phyloP scores from a whole-genome alignment of 2,329 filamentous ascomycete species.

The Hirsutella rhossiliensis region DNA sequence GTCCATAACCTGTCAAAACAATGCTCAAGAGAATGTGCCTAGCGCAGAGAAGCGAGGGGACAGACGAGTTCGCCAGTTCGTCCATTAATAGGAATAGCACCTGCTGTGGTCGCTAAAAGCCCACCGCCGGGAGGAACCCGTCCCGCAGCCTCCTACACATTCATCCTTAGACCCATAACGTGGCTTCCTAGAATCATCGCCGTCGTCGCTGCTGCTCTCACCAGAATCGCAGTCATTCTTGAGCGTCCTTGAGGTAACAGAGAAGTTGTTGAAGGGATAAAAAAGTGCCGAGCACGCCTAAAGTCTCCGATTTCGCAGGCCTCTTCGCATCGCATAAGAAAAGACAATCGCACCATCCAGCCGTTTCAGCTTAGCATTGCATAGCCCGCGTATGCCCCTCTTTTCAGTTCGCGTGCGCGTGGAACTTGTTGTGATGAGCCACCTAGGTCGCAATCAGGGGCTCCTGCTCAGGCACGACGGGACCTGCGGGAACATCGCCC shows the following conservation, averaged over 20 bases:
- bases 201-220: too few relatives aligned
- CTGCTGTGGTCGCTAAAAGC: not conserved
- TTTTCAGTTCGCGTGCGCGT: constrained; percentile 14
- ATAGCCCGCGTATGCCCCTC: constrained; percentile 4
- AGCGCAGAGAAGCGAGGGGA: not conserved
- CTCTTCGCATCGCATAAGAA: too few relatives aligned
- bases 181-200: too few relatives aligned
- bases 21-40: not conserved
- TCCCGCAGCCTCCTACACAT: too few relatives aligned
- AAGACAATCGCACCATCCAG: too few relatives aligned
- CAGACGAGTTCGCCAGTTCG: not conserved
- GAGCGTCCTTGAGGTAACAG: too few relatives aligned
- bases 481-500: constrained; percentile 13
- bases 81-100: constrained; percentile 4
- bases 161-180: too few relatives aligned
- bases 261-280: too few relatives aligned
- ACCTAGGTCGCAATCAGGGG: constrained; percentile 17
- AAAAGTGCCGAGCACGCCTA: too few relatives aligned
- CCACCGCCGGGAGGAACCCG: not conserved
- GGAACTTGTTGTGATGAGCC: constrained; percentile 11
- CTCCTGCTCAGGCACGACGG: constrained; percentile 15
- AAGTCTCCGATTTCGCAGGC: too few relatives aligned
- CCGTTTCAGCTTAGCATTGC: not conserved
- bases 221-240: too few relatives aligned
- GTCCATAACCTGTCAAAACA: not conserved